Conservation (phyloP, 2,329 filamentous ascomycete genomes). For the Aspergillus ochraceus region DNA sequence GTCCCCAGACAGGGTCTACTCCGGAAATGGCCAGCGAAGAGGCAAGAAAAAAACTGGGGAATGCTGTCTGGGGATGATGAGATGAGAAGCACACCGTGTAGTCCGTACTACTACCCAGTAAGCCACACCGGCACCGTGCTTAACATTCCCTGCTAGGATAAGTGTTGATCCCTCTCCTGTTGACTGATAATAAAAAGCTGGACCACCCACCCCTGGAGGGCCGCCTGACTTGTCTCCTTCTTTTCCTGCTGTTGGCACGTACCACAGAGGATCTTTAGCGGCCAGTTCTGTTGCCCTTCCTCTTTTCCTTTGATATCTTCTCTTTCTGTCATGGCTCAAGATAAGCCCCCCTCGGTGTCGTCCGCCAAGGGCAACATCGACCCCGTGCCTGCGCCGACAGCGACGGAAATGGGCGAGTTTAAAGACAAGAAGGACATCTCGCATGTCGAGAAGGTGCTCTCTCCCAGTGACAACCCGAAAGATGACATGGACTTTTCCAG, state of each 20-base stretch:
- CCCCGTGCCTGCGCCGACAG: neutral
- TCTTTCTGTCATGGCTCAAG: neutral
- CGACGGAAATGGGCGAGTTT: neutral
- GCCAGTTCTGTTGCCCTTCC: neutral
- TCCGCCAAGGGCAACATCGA: neutral
- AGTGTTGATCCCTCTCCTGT: neutral
- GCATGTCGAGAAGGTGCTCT: constrained; percentile 53
- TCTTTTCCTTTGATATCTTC: neutral
- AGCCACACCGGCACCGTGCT: neutral
- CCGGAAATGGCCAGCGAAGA: neutral
- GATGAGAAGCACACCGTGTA: no score
- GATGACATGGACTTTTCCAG: constrained; percentile 58
- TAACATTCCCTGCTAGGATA: neutral
- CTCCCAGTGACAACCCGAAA: constrained; percentile 44
- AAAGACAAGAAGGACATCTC: constrained; percentile 29
- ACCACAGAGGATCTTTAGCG: neutral
- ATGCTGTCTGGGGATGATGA: neutral
- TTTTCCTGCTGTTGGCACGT: neutral
- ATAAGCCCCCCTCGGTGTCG: neutral
- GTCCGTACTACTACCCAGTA: neutral
- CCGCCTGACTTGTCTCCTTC: neutral
- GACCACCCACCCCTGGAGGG: neutral
- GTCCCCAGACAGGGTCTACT: neutral
- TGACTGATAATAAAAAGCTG: neutral
- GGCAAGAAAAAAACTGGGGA: neutral